phyloP scores from a whole-genome alignment of 148 eudicot species.

The Vaccinium darrowii region DNA sequence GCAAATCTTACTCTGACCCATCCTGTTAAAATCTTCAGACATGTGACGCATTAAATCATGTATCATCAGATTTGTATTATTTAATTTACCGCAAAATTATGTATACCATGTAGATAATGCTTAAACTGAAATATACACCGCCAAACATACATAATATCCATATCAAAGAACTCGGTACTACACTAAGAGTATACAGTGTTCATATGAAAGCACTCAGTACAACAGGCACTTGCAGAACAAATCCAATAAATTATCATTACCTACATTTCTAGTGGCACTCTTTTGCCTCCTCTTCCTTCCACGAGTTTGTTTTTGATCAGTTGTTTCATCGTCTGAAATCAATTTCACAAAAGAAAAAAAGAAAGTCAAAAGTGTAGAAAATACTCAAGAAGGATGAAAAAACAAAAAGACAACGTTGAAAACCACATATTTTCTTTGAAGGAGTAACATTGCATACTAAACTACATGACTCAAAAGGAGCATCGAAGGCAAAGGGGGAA shows the following conservation, averaged over 20 bases:
- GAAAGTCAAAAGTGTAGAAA: slow-evolving; percentile 3
- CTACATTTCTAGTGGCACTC: slow-evolving; percentile 44
- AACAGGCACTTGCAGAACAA: neutral
- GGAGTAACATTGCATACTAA: neutral
- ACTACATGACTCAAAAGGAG: neutral
- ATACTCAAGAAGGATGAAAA: neutral
- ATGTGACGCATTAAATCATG: too few relatives aligned
- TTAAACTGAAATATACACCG: neutral
- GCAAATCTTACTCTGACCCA: too few relatives aligned
- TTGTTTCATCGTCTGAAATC: slow-evolving; percentile 39
- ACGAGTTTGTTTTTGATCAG: slow-evolving; percentile 34
- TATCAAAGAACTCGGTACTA: neutral
- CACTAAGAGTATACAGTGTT: neutral
- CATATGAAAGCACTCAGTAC: neutral
- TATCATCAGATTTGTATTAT: too few relatives aligned
- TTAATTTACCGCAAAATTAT: neutral
- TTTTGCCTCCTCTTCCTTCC: slow-evolving; percentile 41
- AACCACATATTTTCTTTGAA: neutral
- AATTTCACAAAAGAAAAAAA: neutral
- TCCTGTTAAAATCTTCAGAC: too few relatives aligned
- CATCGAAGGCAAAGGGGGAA: neutral
- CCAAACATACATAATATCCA: neutral
- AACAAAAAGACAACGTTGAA: neutral
- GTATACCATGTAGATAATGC: neutral
- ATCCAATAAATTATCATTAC: slow-evolving; percentile 29